Conservation (phyloP, 768 basidiomycete species). For the Termitomyces titanicus region DNA sequence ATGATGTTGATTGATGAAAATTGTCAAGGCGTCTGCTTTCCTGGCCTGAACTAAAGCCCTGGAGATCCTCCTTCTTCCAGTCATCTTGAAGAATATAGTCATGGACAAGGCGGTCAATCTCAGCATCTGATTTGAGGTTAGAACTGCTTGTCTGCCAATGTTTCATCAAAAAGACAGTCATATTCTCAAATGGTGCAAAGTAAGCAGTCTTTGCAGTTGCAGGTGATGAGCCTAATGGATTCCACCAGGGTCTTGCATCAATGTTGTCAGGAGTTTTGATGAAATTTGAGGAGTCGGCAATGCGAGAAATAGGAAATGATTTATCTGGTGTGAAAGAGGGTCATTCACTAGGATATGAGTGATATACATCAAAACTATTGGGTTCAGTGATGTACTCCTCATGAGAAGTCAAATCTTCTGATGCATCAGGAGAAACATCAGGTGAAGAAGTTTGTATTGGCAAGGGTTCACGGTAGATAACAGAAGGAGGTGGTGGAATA, state of each 20-base stretch:
- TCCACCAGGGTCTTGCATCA: not conserved
- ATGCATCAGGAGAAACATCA: not conserved
- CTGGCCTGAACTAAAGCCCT: conserved; percentile 14
- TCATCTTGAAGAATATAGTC: too few relatives aligned
- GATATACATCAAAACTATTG: conserved; percentile 2
- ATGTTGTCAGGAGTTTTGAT: not conserved
- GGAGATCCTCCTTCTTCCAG: conserved; percentile 18
- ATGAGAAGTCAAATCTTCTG: too few relatives aligned
- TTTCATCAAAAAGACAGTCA: conserved; percentile 18
- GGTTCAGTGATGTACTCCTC: not conserved
- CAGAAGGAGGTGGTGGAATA: not conserved
- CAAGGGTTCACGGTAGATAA: not conserved
- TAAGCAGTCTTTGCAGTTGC: not conserved
- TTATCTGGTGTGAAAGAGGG: conserved; percentile 8
- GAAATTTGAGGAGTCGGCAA: not conserved
- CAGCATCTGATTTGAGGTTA: too few relatives aligned
- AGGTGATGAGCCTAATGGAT: not conserved
- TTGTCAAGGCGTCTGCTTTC: conserved; percentile 17
- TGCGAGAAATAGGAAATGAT: not conserved
- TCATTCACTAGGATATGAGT: not conserved
- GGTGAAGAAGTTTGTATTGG: not conserved
- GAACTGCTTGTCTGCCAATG: conserved; percentile 19
- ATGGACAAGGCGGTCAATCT: too few relatives aligned
- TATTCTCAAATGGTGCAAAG: conserved; percentile 21
- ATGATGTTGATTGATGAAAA: not conserved